Conservation (phyloP, 108 stramenopile genomes). For the Fistulifera solaris region DNA sequence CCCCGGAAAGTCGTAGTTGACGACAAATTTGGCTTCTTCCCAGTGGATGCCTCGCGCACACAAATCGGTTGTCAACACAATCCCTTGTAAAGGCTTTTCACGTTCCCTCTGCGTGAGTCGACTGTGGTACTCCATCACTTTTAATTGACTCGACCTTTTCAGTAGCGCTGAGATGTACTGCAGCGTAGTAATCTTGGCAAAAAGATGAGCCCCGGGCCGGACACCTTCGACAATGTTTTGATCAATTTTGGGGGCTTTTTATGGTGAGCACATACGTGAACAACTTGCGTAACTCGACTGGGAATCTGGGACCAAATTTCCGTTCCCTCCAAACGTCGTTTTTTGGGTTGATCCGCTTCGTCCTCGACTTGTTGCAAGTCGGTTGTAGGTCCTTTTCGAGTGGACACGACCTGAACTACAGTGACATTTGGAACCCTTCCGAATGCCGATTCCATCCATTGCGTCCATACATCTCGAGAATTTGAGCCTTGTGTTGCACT, state of each 20-base stretch:
- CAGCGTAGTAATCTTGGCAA: conserved; percentile 56
- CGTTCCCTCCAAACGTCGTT: background rate
- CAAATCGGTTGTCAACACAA: conserved; percentile 89
- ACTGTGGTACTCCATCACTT: conserved; percentile 49
- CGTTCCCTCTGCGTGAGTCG: conserved; percentile 46
- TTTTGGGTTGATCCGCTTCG: background rate
- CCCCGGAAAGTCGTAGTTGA: conserved; percentile 94
- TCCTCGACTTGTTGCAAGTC: background rate
- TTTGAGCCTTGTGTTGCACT: conserved; percentile 1
- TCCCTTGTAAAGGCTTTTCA: conserved; percentile 25
- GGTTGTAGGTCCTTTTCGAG: background rate
- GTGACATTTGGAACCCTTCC: background rate
- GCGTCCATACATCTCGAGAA: background rate
- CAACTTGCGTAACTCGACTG: conserved; percentile 55
- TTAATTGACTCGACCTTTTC: conserved; percentile 34
- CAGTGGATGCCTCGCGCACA: conserved; percentile 93
- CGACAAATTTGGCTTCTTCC: conserved; percentile 75
- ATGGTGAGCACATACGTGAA: conserved; percentile 77
- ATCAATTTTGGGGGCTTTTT: conserved; percentile 80
- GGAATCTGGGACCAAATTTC: conserved; percentile 41
- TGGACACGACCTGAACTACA: conserved; percentile 3
- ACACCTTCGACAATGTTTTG: conserved; percentile 39
- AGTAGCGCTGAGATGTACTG: conserved; percentile 39
- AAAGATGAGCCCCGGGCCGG: conserved; percentile 40
- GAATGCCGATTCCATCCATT: conserved; percentile 4